These are phyloP conservation scores for Mycosarcoma mackinlayi DNA, from an alignment of 1,284 basidiomycete species.

Conservation along the genomic window DNA sequence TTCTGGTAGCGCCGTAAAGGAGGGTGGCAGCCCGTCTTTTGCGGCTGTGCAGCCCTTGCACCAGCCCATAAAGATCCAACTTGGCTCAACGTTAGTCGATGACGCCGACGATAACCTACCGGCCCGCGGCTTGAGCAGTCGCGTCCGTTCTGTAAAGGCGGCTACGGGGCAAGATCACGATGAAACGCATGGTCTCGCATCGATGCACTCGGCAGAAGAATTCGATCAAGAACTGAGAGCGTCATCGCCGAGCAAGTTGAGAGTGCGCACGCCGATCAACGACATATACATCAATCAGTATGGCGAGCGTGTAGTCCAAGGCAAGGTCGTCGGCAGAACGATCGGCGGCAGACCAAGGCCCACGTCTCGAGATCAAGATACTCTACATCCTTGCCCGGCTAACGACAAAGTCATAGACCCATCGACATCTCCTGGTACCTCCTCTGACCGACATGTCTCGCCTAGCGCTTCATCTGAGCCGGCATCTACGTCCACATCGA, in stretches of 20 bases:
- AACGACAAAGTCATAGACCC: background rate
- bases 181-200: background rate
- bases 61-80: constrained; percentile 19
- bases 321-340: constrained; percentile 43
- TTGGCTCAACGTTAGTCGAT: constrained; percentile 6
- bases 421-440: background rate
- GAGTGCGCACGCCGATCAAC: constrained; percentile 22
- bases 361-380: constrained; percentile 3
- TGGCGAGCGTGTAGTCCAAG: constrained; percentile 45
- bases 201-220: background rate
- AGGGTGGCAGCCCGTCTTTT: constrained; percentile 2
- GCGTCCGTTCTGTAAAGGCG: constrained; percentile 29
- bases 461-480: background rate
- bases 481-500: background rate
- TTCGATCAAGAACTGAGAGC: constrained; percentile 1
- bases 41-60: background rate
- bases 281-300: constrained; percentile 55
- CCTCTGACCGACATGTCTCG: background rate
- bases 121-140: constrained; percentile 21
- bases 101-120: constrained; percentile 41
- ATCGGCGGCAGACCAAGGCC: constrained; percentile 41
- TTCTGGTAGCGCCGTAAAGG: background rate
- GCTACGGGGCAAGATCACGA: constrained; percentile 5
- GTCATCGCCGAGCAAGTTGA: constrained; percentile 19
- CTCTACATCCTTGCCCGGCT: background rate